phyloP scores from a whole-genome alignment of 75 land plant genomes.

The Pinus albicaulis region DNA sequence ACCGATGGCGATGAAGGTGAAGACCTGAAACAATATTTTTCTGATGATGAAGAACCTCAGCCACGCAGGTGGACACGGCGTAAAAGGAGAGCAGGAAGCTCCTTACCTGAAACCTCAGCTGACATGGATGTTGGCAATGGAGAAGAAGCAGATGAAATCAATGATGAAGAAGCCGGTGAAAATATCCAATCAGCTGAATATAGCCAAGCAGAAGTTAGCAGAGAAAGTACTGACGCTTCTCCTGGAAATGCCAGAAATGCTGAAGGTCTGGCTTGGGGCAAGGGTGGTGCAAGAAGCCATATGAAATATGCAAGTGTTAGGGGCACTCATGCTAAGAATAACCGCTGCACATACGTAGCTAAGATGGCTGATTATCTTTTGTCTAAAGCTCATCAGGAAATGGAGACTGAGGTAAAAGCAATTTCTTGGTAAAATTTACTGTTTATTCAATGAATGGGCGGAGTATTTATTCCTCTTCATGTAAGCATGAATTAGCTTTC shows the following conservation, averaged over 20 bases:
- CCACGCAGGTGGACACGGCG: slow-evolving; percentile 31
- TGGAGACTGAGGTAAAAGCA: slow-evolving; percentile 49
- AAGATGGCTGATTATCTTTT: slow-evolving; percentile 58
- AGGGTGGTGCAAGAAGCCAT: slow-evolving; percentile 69
- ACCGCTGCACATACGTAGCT: slow-evolving; percentile 38
- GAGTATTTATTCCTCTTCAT: too few relatives aligned
- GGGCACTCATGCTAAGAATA: slow-evolving; percentile 42
- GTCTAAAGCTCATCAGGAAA: slow-evolving; percentile 35
- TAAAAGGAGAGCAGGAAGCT: slow-evolving; percentile 27
- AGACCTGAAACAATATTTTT: slow-evolving; percentile 38
- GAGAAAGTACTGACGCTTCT: slow-evolving; percentile 34
- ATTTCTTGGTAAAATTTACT: background rate
- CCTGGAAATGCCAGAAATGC: slow-evolving; percentile 33
- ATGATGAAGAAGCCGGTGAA: slow-evolving; percentile 8
- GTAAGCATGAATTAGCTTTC: too few relatives aligned
- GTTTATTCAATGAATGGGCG: background rate
- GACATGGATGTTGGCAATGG: slow-evolving; percentile 23
- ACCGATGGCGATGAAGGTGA: slow-evolving; percentile 61
- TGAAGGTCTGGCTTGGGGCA: slow-evolving; percentile 76
- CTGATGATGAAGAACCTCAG: slow-evolving; percentile 45
- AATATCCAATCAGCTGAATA: slow-evolving; percentile 4
- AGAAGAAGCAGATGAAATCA: slow-evolving; percentile 37
- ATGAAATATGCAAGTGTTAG: slow-evolving; percentile 55
- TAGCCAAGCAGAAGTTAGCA: slow-evolving; percentile 22
- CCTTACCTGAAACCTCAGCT: slow-evolving; percentile 21